A percentile compares a stretch with the other conserved stretches of the same genome.
These are phyloP conservation scores for Suaeda aralocaspica DNA, from an alignment of 148 eudicot genomes.

Conservation along the genomic window DNA sequence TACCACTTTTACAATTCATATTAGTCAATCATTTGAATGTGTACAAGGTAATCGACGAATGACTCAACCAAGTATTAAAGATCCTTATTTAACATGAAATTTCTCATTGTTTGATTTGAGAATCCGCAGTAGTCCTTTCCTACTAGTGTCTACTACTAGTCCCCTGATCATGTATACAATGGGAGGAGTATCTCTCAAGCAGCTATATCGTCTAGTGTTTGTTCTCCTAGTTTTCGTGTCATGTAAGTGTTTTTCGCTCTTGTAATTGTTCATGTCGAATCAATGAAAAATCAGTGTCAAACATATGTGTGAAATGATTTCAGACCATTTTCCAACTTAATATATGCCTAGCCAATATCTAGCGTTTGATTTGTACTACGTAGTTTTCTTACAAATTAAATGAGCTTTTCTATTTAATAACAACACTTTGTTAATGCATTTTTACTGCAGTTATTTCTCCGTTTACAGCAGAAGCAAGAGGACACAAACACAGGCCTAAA, in stretches of 20 bases:
- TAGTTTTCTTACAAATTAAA: too few relatives aligned
- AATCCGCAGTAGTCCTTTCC: too few relatives aligned
- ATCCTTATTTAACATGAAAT: background rate
- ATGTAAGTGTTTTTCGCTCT: background rate
- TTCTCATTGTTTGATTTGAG: background rate
- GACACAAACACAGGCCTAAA: background rate
- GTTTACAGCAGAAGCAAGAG: slow-evolving; percentile 22
- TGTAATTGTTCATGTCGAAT: too few relatives aligned
- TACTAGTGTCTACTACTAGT: too few relatives aligned
- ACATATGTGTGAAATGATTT: too few relatives aligned
- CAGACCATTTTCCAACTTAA: too few relatives aligned
- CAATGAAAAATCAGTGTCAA: too few relatives aligned
- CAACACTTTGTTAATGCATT: background rate
- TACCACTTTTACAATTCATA: background rate
- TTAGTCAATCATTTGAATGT: background rate
- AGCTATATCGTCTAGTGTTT: slow-evolving; percentile 9
- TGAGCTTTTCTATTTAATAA: too few relatives aligned
- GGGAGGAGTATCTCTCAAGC: slow-evolving; percentile 9
- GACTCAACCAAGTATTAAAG: slow-evolving; percentile 3
- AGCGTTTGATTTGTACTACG: too few relatives aligned
- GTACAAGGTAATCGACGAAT: background rate
- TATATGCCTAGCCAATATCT: too few relatives aligned
- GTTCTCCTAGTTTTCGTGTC: slow-evolving; percentile 12
- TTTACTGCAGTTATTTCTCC: slow-evolving; percentile 10
- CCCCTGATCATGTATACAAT: background rate